Base-by-base conservation (phyloP, 768 basidiomycete genomes). In the Erythrobasidium yunnanense region DNA sequence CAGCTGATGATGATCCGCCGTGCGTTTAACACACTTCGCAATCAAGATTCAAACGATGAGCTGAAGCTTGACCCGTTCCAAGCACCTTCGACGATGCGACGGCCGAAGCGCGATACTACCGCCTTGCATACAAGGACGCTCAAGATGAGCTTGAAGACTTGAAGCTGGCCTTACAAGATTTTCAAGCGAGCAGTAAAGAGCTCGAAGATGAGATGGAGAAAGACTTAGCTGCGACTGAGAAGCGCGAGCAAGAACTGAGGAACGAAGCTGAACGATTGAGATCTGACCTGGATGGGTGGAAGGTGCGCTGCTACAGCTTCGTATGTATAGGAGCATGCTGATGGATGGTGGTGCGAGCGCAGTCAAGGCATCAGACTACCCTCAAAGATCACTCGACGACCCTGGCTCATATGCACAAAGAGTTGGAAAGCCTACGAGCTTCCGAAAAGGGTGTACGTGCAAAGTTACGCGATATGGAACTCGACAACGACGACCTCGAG, bases 401-500 rank as follows among this genome's bases (percentile, higher is more conserved):
- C 0, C 86, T 87, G 3, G 84, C 87, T 1, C 90, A 90, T 57
- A 82, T 99, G 69, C 93, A 97, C 76, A 85, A 88, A 65, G 88
- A 96, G 77, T 80, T 92, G 49, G 90, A 93, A 72, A 83, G 82
- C 63, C 80, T 88, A 35, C 82, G 89, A 65, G 84, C 87, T 73
- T 84, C 86, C 67, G 81, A 85, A 69, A 86, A 86, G 73, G 79
- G 80, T 54, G 76, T 82, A 68, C 87, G 87, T 76, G 78, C 86
- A 22, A 84, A 87, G 73, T 78, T 90, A 18, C 83, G 88, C 22
- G 89, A 96, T 75, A 80, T 95, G 30, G 93, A 97, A 77, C 87
- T 97, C 84, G 93, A 93, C 51, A 96, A 95, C 73, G 95, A 99
- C 73, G 92, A 97, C 77, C 80, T 99, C 66, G 95, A 97, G 75